Percentiles rank a stretch among this genome's conserved stretches.
Evolutionary conservation across 257 asterid species (phyloP).

Genomic region (Nicotiana obtusifolia): DNA sequence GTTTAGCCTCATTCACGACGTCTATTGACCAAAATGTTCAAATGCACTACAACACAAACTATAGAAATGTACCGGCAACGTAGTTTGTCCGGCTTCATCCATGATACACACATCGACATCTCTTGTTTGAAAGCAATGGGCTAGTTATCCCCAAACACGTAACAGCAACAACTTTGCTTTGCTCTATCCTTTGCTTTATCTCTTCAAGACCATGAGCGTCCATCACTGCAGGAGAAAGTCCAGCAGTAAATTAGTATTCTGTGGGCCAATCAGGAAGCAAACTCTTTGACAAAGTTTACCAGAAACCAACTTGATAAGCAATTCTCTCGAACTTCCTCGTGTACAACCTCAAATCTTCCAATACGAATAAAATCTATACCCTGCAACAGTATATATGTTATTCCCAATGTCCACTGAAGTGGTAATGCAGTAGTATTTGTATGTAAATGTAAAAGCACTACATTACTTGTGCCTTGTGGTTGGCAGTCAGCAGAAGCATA

Average conservation of each 20-base stretch:
- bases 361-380: constrained; percentile 84
- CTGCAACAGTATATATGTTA: constrained; percentile 31
- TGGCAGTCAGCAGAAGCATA: constrained; percentile 1
- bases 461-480: constrained; percentile 1
- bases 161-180: constrained; percentile 69
- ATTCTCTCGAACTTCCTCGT: constrained; percentile 65
- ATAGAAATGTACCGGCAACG: constrained; percentile 63
- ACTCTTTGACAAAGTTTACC: constrained; percentile 8
- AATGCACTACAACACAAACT: background rate
- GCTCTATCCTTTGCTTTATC: constrained; percentile 61
- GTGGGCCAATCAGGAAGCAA: constrained; percentile 8
- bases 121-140: constrained; percentile 78
- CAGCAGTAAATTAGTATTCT: constrained; percentile 14
- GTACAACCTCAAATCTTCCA: constrained; percentile 85
- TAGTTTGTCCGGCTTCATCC: constrained; percentile 99
- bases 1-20: background rate
- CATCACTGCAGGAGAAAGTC: constrained; percentile 40
- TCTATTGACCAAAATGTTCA: background rate
- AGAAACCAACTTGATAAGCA: constrained; percentile 64
- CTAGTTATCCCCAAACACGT: constrained; percentile 93
- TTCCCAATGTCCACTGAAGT: background rate
- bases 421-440: constrained; percentile 16
- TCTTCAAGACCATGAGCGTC: constrained; percentile 50
- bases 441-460: constrained; percentile 4
- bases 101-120: constrained; percentile 88